phyloP scores from a whole-genome alignment of 2,329 filamentous ascomycete species.

The Trichoderma brevicompactum region DNA sequence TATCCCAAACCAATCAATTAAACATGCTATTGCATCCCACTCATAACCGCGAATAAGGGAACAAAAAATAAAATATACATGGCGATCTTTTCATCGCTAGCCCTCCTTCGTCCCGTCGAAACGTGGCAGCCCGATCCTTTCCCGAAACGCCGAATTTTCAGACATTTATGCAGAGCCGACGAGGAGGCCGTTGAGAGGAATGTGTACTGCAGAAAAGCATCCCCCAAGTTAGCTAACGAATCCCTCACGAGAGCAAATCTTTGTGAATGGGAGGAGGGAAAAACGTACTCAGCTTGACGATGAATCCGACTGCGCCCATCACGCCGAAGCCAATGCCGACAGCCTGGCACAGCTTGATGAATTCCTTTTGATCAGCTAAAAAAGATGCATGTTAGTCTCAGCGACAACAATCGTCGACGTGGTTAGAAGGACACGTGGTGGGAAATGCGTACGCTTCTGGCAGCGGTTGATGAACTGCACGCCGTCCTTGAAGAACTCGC shows the following conservation, averaged over 20 bases:
- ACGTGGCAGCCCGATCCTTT: constrained; percentile 7
- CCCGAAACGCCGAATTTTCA: constrained; percentile 24
- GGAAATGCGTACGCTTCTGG: constrained; percentile 59
- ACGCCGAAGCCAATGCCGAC: constrained; percentile 72
- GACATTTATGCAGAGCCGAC: constrained; percentile 64
- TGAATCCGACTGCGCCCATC: constrained; percentile 71
- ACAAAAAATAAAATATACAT: constrained; percentile 5
- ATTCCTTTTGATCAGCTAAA: constrained; percentile 50
- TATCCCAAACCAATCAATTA: constrained; percentile 28
- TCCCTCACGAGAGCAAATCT: too few species aligned
- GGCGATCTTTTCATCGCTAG: constrained; percentile 9
- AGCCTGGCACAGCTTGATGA: constrained; percentile 56
- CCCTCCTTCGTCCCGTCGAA: neutral
- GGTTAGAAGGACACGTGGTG: constrained; percentile 1
- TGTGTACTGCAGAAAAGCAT: constrained; percentile 58
- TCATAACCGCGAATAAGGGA: constrained; percentile 10
- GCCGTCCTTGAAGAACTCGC: constrained; percentile 66
- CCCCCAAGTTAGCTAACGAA: neutral
- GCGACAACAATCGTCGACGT: neutral
- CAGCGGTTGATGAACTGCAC: constrained; percentile 65
- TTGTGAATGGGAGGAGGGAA: too few species aligned
- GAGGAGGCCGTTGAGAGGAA: constrained; percentile 71
- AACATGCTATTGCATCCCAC: constrained; percentile 26
- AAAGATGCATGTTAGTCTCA: neutral
- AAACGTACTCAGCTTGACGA: constrained; percentile 68